Conservation (phyloP, 495 filamentous ascomycete genomes). For the Aspergillus carlsbadensis region DNA sequence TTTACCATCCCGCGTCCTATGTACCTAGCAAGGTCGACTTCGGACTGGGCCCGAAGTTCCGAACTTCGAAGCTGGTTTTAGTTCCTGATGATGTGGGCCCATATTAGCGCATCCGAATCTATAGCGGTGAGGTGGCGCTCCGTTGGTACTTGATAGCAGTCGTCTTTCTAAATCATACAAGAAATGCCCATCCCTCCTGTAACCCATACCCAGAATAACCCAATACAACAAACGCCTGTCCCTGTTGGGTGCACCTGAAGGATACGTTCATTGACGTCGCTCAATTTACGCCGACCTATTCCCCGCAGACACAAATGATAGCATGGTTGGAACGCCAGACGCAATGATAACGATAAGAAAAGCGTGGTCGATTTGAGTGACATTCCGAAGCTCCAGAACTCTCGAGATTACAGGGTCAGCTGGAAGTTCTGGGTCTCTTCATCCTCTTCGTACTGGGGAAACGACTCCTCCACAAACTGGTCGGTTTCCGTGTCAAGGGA, state of each 20-base stretch:
- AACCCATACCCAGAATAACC: constrained; percentile 3
- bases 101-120: background rate
- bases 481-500: constrained; percentile 45
- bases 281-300: background rate
- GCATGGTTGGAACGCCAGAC: background rate
- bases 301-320: background rate
- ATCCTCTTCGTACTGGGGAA: constrained; percentile 40
- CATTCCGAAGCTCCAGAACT: background rate
- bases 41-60: too few species aligned
- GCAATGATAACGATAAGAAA: constrained; percentile 1
- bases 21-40: too few species aligned
- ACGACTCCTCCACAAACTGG: constrained; percentile 20
- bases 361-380: background rate
- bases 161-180: constrained; percentile 2
- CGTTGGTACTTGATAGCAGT: constrained; percentile 2
- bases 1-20: background rate
- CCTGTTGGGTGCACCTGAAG: background rate
- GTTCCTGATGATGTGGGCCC: constrained; percentile 9
- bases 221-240: constrained; percentile 3
- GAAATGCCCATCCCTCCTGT: constrained; percentile 1
- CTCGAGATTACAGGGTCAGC: constrained; percentile 33
- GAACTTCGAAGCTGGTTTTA: background rate
- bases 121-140: background rate
- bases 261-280: background rate
- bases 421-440: constrained; percentile 45